These are phyloP conservation scores for Solanum corneliomulleri DNA, from an alignment of 257 asterid species.

Conservation along the genomic window DNA sequence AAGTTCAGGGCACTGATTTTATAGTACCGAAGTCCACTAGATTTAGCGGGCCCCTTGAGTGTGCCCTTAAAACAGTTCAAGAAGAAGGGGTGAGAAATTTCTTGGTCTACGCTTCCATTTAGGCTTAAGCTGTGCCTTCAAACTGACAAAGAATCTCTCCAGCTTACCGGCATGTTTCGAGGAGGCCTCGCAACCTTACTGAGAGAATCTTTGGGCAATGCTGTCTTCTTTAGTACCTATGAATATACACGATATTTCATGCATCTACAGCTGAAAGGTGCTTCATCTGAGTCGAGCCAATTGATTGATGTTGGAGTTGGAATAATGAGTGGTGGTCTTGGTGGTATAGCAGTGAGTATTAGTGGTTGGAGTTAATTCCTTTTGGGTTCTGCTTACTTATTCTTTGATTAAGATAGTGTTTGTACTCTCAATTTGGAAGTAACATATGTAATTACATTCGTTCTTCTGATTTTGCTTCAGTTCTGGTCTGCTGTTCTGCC, in stretches of 20 bases:
- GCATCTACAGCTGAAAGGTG: slow-evolving; percentile 46
- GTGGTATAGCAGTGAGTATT: slow-evolving; percentile 68
- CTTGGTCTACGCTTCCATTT: slow-evolving; percentile 1
- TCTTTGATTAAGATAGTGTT: neutral
- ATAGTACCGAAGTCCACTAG: slow-evolving; percentile 35
- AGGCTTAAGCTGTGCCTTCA: neutral
- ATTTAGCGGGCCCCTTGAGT: slow-evolving; percentile 69
- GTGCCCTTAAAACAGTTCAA: slow-evolving; percentile 67
- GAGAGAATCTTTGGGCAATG: slow-evolving; percentile 79
- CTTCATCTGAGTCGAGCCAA: slow-evolving; percentile 36
- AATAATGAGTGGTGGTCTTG: slow-evolving; percentile 76
- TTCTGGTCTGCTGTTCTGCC: slow-evolving; percentile 75
- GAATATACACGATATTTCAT: slow-evolving; percentile 71
- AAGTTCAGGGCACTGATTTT: slow-evolving; percentile 79
- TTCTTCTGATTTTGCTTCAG: slow-evolving; percentile 4
- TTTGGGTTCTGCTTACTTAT: neutral
- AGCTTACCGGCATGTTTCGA: slow-evolving; percentile 74
- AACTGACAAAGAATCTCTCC: slow-evolving; percentile 36
- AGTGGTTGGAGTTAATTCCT: neutral
- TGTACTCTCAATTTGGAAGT: neutral
- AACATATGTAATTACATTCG: neutral
- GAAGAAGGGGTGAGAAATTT: slow-evolving; percentile 64
- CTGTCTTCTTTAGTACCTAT: slow-evolving; percentile 71
- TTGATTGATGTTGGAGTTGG: slow-evolving; percentile 71
- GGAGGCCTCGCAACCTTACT: slow-evolving; percentile 72